A percentile compares a stretch with the other conserved stretches of the same genome.
Conservation (phyloP, 2,329 filamentous ascomycete species). For the Aspergillus aculeatus region DNA sequence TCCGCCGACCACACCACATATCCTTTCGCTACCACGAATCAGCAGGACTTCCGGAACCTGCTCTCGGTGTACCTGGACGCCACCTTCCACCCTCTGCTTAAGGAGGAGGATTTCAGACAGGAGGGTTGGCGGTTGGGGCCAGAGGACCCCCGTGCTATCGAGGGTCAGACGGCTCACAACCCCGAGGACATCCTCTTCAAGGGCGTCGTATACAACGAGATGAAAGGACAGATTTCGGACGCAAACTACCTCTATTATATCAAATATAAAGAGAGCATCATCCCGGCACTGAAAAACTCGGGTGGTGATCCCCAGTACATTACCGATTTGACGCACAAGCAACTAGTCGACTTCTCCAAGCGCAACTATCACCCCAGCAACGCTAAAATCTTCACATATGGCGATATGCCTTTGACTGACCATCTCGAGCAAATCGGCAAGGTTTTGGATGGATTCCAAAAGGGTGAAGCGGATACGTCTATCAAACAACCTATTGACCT, state of each 20-base stretch:
- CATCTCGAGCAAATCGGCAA: conserved; percentile 78
- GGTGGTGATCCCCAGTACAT: conserved; percentile 96
- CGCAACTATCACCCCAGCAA: conserved; percentile 98
- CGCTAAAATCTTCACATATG: conserved; percentile 92
- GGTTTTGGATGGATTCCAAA: conserved; percentile 71
- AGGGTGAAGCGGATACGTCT: conserved; percentile 66
- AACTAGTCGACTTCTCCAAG: conserved; percentile 82
- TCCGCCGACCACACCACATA: conserved; percentile 96
- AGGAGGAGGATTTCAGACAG: conserved; percentile 88
- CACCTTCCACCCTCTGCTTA: conserved; percentile 83
- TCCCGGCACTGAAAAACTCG: conserved; percentile 92
- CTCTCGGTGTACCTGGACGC: conserved; percentile 96
- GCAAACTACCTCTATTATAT: conserved; percentile 96
- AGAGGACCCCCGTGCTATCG: conserved; percentile 70
- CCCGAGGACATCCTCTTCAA: conserved; percentile 45
- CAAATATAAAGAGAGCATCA: conserved; percentile 89
- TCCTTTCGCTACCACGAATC: conserved; percentile 94
- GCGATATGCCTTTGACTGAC: conserved; percentile 79
- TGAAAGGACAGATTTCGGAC: conserved; percentile 99
- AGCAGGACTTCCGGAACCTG: conserved; percentile 91
- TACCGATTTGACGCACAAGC: conserved; percentile 88
- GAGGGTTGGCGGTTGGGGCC: conserved; percentile 97
- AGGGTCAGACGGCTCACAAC: conserved; percentile 40
- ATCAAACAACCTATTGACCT: conserved; percentile 76
- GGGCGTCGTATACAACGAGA: conserved; percentile 72